A percentile compares a stretch with the other conserved stretches of the same genome.
Conservation (phyloP, 2,329 filamentous ascomycete genomes). For the Uncinocarpus reesii region DNA sequence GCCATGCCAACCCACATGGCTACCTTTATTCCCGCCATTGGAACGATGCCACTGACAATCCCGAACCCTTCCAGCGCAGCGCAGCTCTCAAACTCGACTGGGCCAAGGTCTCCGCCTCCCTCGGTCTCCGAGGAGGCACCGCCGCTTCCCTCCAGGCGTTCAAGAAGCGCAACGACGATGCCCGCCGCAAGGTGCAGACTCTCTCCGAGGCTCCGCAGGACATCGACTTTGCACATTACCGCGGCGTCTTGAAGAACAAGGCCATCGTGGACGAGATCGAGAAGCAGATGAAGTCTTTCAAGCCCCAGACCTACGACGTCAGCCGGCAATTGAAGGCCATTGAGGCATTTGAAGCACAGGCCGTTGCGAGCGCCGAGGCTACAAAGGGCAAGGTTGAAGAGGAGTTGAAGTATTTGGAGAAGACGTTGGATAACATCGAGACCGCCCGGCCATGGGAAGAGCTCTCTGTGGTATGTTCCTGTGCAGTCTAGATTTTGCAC, state of each 20-base stretch:
- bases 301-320: slow-evolving; percentile 88
- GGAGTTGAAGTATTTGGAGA: slow-evolving; percentile 85
- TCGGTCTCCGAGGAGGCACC: slow-evolving; percentile 92
- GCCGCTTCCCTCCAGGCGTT: slow-evolving; percentile 83
- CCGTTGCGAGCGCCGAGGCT: slow-evolving; percentile 89
- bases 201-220: slow-evolving; percentile 75
- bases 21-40: not conserved
- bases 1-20: not conserved
- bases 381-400: slow-evolving; percentile 94
- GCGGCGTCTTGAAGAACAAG: slow-evolving; percentile 86
- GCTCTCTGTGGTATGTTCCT: slow-evolving; percentile 77
- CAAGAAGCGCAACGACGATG: slow-evolving; percentile 99
- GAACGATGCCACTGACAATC: not conserved
- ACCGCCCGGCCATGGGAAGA: slow-evolving; percentile 90
- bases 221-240: slow-evolving; percentile 92
- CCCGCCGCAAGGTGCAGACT: slow-evolving; percentile 78
- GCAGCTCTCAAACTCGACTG: slow-evolving; percentile 99
- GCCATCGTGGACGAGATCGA: slow-evolving; percentile 94
- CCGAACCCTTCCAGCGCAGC: slow-evolving; percentile 59
- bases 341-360: slow-evolving; percentile 94
- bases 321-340: slow-evolving; percentile 92
- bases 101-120: slow-evolving; percentile 85
- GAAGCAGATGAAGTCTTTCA: slow-evolving; percentile 84
- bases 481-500: not conserved
- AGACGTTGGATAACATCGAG: slow-evolving; percentile 96